Percentiles rank a stretch among this genome's conserved stretches.
Evolutionary conservation across 2,329 filamentous ascomycete genomes (phyloP).

Genomic region (Hymenotorrendiella dingleyae): DNA sequence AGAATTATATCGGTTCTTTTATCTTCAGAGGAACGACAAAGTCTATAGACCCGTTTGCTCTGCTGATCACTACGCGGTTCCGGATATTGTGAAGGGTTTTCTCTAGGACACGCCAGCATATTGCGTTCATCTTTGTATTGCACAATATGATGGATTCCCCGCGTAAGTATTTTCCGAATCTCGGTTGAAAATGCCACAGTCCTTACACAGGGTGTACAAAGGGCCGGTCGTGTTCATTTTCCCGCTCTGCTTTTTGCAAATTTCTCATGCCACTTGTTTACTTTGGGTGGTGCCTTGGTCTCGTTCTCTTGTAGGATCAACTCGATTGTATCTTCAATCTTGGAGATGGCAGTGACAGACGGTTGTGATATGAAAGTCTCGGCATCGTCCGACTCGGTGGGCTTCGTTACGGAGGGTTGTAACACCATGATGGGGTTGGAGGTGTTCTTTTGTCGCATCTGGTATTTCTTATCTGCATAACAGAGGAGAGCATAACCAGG

Average conservation of each 20-base stretch:
- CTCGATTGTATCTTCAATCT: constrained; percentile 57
- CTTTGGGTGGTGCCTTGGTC: constrained; percentile 27
- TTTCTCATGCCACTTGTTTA: constrained; percentile 54
- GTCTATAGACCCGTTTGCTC: too few species aligned
- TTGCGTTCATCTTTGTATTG: too few species aligned
- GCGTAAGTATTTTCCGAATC: too few species aligned
- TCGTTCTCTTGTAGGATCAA: constrained; percentile 39
- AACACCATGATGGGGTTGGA: constrained; percentile 60
- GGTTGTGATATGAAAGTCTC: constrained; percentile 28
- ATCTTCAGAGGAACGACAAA: too few species aligned
- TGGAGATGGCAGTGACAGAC: constrained; percentile 45
- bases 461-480: constrained; percentile 47
- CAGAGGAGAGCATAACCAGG: constrained; percentile 48
- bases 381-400: constrained; percentile 17
- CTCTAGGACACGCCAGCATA: too few species aligned
- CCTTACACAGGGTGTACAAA: not conserved
- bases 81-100: too few species aligned
- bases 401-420: constrained; percentile 28
- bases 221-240: not conserved
- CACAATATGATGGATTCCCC: too few species aligned
- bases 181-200: too few species aligned
- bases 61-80: too few species aligned
- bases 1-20: too few species aligned
- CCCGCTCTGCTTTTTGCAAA: constrained; percentile 36
- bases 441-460: constrained; percentile 60